These are phyloP conservation scores for Raffaelea ambrosiae DNA, from an alignment of 2,329 filamentous ascomycete genomes.

Conservation along the genomic window DNA sequence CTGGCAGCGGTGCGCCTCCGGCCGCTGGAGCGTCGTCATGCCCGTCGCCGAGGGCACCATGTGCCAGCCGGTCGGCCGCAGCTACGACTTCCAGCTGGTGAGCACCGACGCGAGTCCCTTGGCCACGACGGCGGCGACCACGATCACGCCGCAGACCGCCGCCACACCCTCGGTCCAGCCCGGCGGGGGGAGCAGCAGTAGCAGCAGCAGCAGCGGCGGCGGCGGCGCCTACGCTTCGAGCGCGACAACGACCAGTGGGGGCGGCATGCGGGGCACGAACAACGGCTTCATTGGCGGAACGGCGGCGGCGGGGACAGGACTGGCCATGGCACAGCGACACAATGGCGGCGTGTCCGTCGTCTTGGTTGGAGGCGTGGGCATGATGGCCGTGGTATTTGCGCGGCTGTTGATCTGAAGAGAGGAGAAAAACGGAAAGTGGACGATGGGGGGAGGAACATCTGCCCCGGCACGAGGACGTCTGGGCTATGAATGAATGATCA, in stretches of 20 bases:
- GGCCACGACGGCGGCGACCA: too few species aligned
- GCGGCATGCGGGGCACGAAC: background rate
- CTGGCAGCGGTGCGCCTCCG: constrained; percentile 42
- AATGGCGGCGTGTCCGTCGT: background rate
- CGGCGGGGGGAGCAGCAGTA: too few species aligned
- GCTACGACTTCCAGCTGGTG: constrained; percentile 18
- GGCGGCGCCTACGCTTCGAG: too few species aligned
- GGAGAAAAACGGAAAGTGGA: background rate
- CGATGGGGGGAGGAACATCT: too few species aligned
- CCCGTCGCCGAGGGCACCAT: constrained; percentile 33
- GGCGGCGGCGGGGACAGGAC: background rate
- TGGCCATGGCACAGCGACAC: background rate
- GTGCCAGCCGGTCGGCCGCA: constrained; percentile 35
- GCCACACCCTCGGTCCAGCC: too few species aligned
- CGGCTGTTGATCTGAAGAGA: constrained; percentile 5
- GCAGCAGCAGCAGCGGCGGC: too few species aligned
- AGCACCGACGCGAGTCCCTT: too few species aligned
- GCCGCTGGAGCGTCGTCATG: constrained; percentile 37
- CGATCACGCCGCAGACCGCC: too few species aligned
- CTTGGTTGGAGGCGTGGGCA: background rate
- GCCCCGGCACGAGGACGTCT: too few species aligned
- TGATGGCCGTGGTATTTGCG: constrained; percentile 7
- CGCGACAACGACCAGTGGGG: background rate
- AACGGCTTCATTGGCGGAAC: background rate
- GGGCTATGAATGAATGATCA: too few species aligned